Evolutionary conservation across 768 basidiomycete species (phyloP), one percentile per base, ranked within the genome.

Genomic region (Candolleomyces eurysporus): DNA sequence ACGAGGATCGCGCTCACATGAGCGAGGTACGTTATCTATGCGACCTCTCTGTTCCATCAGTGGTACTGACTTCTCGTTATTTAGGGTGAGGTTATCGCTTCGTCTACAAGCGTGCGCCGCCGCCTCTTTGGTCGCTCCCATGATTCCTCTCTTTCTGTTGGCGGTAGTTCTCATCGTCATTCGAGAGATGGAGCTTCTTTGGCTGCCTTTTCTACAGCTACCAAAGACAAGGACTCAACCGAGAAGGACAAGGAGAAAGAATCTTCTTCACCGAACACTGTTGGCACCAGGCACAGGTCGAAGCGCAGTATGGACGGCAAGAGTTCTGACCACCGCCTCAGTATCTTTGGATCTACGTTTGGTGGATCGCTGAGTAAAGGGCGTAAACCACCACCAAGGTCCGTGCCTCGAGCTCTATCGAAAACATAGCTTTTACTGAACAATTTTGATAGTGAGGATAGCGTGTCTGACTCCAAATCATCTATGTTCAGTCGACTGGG

Each of bases 371-470:
- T 91, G 58, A 84, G 86, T 31, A 89, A 88, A 71, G 75, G 78
- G 45, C 77, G 94, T 65, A 96, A 97, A 71, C 94, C 94, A 0
- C 82, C 93, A 0, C 93, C 92, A 17, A 84, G 84, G 72, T 87
- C 86, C 65, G 66, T 60, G 64, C 46, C n/a, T n/a, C 58, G 10
- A 8, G 11, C 42, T 32, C 30, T 58, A 31, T 36, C 46, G 52
- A 26, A 9, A 3, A 43, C 31, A 26, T 56, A 11, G 26, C 30
- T 14, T 19, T n/a, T 60, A n/a, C 57, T 62, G 46, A 56, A 17
- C 22, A 51, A 7, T 40, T 48, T 19, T 21, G 30, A 58, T 52
- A 61, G 55, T 32, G 62, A 60, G 36, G 62, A 65, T 11, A 42
- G 31, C 17, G 19, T 52, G 19, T 45, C 49, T 1, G 48, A 57